Evolutionary conservation across 2,329 filamentous ascomycete genomes (phyloP), one percentile per base, ranked within the genome.

Genomic region (Grosmannia serpens): DNA sequence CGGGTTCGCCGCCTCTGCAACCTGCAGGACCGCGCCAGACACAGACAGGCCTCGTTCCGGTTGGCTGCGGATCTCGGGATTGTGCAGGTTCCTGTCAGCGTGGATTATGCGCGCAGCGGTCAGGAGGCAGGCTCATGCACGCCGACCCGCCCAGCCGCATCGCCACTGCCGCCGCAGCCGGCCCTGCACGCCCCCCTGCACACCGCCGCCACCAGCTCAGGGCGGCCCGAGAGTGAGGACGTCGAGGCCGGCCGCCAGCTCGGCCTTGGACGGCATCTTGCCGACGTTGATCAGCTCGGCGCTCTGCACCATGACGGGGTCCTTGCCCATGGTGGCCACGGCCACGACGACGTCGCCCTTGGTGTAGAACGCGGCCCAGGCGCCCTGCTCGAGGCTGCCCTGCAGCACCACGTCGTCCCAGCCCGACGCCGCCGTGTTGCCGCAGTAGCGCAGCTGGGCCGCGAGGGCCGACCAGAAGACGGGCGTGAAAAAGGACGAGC

Each of bases 391-490:
- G 0, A 86, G 83, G 64, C 88, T 82, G 15, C 92, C 92, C 55
- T 88, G 81, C 13, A 99, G 65, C 1, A 97, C 79, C 5, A 96
- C 68, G 65, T 95, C 91, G 68, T 99, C 94, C 75, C 83, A 97
- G 0, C 92, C 92, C 3, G 60, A 60, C 0, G 62, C 65, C 51
- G 77, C 74, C 0, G 91, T 90, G 74, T 92, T 94, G 15, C 94
- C 94, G 68, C 91, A 96, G 77, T 99, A 99, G 52, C 94, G 83
- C 66, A 99, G 73, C 74, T 99, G 94, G 7, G 85, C 81, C 6
- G 91, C 90, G 6, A 99, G 75, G 0, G 94, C 94, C 1, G 90
- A 96, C 94, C 94, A 99, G 77, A 99, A 99, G 55, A 99, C 82
- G 0, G 94, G 94, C 59, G 94, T 92, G 72, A 96, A 96, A 2